Evolutionary conservation across 345 rosid species (phyloP).

Genomic region (Salix koriyanagi): DNA sequence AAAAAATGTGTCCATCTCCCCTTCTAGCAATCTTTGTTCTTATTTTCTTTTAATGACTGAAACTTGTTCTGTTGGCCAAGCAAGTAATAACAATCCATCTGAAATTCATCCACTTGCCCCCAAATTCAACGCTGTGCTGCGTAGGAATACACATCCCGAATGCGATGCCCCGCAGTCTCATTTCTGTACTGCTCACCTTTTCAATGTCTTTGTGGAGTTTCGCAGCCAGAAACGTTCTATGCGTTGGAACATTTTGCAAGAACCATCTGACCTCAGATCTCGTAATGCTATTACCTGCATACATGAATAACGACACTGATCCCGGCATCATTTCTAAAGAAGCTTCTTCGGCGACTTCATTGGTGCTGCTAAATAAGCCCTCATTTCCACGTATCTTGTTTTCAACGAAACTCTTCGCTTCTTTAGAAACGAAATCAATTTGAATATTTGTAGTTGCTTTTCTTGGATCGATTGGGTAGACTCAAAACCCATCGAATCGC

Average conservation of each 20-base stretch:
- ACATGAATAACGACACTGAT: not conserved
- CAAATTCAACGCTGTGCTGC: too few species aligned
- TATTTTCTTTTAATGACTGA: not conserved
- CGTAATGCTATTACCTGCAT: conserved; percentile 1
- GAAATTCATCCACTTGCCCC: too few species aligned
- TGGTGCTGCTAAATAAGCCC: conserved; percentile 4
- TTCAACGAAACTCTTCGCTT: not conserved
- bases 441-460: not conserved
- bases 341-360: conserved; percentile 10
- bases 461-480: not conserved
- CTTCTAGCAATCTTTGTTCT: not conserved
- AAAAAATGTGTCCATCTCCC: too few species aligned
- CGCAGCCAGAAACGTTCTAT: too few species aligned
- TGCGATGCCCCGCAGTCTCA: too few species aligned
- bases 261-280: too few species aligned
- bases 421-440: not conserved
- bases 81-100: too few species aligned
- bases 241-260: too few species aligned
- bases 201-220: too few species aligned
- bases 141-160: too few species aligned
- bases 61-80: too few species aligned
- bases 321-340: not conserved
- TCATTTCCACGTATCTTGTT: not conserved
- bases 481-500: not conserved
- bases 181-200: too few species aligned